Percentiles rank a stretch among this genome's conserved stretches.
phyloP scores from a whole-genome alignment of 1,284 basidiomycete species.

The Malassezia pachydermatis region DNA sequence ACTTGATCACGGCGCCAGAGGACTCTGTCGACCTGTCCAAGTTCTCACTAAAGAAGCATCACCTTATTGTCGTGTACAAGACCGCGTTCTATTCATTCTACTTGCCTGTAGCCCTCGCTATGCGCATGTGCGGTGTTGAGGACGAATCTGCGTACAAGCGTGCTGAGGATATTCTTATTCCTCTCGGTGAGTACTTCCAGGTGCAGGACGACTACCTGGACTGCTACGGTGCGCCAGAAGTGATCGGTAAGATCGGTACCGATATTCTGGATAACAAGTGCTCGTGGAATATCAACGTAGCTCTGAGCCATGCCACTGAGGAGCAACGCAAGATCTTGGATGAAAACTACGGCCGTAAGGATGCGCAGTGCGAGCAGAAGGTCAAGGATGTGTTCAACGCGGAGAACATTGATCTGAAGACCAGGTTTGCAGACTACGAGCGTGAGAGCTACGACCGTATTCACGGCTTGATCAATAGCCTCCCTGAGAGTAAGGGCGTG shows the following conservation, averaged over 20 bases:
- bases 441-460: constrained; percentile 58
- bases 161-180: constrained; percentile 74
- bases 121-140: constrained; percentile 66
- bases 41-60: constrained; percentile 77
- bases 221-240: constrained; percentile 76
- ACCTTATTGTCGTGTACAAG: constrained; percentile 91
- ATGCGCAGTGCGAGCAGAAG: constrained; percentile 56
- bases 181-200: constrained; percentile 96
- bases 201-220: constrained; percentile 97
- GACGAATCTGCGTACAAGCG: constrained; percentile 64
- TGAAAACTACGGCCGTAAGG: constrained; percentile 77
- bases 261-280: constrained; percentile 99
- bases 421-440: constrained; percentile 68
- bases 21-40: constrained; percentile 73
- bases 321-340: constrained; percentile 56
- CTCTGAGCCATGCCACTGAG: constrained; percentile 61
- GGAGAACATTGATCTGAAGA: constrained; percentile 56
- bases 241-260: constrained; percentile 90
- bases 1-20: constrained; percentile 89
- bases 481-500: constrained; percentile 52
- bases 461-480: constrained; percentile 36
- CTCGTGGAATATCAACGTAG: constrained; percentile 89
- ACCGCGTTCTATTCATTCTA: constrained; percentile 98
- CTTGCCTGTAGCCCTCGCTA: constrained; percentile 87
- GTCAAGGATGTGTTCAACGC: constrained; percentile 71